These are phyloP conservation scores for Myrica gale DNA, from an alignment of 306 rosid species.

Conservation along the genomic window DNA sequence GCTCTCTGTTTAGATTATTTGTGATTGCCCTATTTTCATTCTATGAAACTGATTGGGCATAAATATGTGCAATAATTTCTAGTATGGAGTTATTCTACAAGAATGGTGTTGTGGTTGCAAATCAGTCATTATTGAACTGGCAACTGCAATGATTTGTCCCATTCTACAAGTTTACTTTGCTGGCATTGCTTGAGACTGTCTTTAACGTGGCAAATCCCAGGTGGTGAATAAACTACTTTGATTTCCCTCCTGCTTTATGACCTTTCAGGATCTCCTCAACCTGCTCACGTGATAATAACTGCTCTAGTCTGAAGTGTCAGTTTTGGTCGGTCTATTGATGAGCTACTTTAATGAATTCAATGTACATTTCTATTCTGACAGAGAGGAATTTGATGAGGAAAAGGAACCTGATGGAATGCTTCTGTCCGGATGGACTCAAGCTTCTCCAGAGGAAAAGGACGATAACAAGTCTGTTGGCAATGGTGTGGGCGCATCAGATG, in stretches of 20 bases:
- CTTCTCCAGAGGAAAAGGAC: slow-evolving; percentile 48
- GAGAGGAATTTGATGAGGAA: slow-evolving; percentile 97
- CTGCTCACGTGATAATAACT: too few relatives aligned
- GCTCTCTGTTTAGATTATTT: too few relatives aligned
- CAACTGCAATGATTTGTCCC: background rate
- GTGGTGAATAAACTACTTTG: too few relatives aligned
- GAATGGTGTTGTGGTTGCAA: background rate
- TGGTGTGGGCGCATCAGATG: slow-evolving; percentile 56
- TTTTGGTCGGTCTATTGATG: background rate
- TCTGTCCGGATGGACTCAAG: slow-evolving; percentile 83
- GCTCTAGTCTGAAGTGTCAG: too few relatives aligned
- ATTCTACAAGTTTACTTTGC: background rate
- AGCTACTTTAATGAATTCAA: background rate
- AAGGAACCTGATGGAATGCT: slow-evolving; percentile 97
- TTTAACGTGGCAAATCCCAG: background rate
- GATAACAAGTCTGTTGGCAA: slow-evolving; percentile 47
- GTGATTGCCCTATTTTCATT: background rate
- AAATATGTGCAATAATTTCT: background rate
- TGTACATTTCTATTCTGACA: slow-evolving; percentile 29
- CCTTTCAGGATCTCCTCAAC: too few relatives aligned
- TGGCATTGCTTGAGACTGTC: background rate
- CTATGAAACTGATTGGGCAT: background rate
- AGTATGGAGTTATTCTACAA: background rate
- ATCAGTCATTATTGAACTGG: background rate
- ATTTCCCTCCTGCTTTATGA: too few relatives aligned